Evolutionary conservation across 2,329 filamentous ascomycete genomes (phyloP), one percentile per base, ranked within the genome.

Genomic region (Trichoderma sp.): DNA sequence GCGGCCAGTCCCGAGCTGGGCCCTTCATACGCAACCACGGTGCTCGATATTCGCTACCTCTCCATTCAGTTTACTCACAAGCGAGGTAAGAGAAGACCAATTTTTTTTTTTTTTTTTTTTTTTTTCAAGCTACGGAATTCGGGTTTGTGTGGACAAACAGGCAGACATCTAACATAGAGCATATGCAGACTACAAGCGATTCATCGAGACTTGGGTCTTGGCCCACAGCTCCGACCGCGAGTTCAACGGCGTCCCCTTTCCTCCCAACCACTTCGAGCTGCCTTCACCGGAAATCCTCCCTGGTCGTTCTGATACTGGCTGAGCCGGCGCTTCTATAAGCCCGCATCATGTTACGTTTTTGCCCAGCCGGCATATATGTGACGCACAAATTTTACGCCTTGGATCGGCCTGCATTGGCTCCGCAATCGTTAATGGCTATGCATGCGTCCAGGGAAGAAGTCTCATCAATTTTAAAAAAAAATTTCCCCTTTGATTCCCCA

Each of bases 61-160:
- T 81, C 81, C 6, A 80, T 85, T 52, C 83, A 85, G 64, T 85
- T 85, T 70, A 84, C 80, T 50, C 78, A 80, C 52, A 76, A 80
- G 32, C 79, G 82, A 71, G 83, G 83, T 84, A 75, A 74, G 76
- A 65, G 22, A 13, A 4, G 10, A 17, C 15, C n/a, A n/a, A n/a
- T n/a, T n/a, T n/a, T n/a, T n/a, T n/a, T n/a, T n/a, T n/a, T n/a
- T n/a, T n/a, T n/a, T n/a, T n/a, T n/a, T n/a, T 13, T 12, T 19
- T 2, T 53, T 29, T 27, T 37, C 39, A 54, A 63, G 15, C 25
- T 61, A 52, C 22, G 37, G 15, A 53, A 53, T 9, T 32, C 67
- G 27, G 10, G 17, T 12, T 9, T 42, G 12, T 48, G 8, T 35
- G 29, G 15, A 25, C n/a, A 42, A 19, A n/a, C n/a, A 52, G 39